phyloP scores from a whole-genome alignment of 208 protist species.

The Phytomonas sp. region DNA sequence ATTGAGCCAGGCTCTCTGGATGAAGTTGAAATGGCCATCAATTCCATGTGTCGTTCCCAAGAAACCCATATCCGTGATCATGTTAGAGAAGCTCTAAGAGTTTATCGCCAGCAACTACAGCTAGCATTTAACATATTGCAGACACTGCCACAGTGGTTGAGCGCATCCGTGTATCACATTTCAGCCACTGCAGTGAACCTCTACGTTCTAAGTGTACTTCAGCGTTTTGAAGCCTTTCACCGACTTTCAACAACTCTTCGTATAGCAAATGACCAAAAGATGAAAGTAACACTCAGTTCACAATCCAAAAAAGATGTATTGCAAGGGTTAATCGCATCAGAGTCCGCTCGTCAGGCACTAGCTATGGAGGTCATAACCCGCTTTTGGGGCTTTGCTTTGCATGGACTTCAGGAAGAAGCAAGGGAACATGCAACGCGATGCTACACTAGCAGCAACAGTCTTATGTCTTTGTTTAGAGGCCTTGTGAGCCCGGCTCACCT shows the following conservation, averaged over 20 bases:
- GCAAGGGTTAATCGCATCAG: constrained; percentile 28
- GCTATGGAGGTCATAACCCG: constrained; percentile 28
- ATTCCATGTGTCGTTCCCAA: constrained; percentile 33
- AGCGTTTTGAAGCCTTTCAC: constrained; percentile 43
- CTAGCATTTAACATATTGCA: constrained; percentile 48
- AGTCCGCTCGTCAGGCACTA: constrained; percentile 30
- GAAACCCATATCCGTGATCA: constrained; percentile 34
- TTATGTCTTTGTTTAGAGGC: constrained; percentile 56
- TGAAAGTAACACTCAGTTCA: constrained; percentile 56
- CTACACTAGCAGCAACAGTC: constrained; percentile 46
- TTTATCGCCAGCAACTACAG: constrained; percentile 58
- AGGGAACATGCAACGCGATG: constrained; percentile 52
- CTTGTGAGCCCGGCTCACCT: constrained; percentile 61
- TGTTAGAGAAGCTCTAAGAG: constrained; percentile 24
- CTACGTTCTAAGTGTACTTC: constrained; percentile 32
- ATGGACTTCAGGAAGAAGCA: constrained; percentile 72
- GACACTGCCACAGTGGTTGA: constrained; percentile 37
- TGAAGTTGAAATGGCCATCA: constrained; percentile 26
- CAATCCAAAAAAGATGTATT: constrained; percentile 33
- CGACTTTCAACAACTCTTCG: constrained; percentile 36
- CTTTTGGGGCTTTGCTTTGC: constrained; percentile 48
- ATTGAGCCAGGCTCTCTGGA: constrained; percentile 33
- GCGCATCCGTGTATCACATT: constrained; percentile 27
- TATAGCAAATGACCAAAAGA: constrained; percentile 26
- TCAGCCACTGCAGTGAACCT: constrained; percentile 22